Evolutionary conservation across 2,329 filamentous ascomycete genomes (phyloP), one percentile per base, ranked within the genome.

Genomic region (Tolypocladium inflatum): DNA sequence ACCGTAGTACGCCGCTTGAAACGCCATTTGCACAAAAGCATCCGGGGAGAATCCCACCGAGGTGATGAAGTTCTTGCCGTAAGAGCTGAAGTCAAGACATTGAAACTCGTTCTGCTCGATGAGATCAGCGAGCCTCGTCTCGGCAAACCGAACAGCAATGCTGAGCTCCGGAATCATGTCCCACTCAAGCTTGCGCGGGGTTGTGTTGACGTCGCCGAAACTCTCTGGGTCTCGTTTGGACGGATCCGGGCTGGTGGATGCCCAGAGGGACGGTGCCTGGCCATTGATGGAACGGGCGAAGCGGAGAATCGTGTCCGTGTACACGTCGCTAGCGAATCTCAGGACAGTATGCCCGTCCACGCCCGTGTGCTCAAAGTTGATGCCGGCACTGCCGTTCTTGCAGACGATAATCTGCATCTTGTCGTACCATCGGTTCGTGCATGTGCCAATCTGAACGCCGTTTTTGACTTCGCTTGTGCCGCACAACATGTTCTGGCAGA

Each of bases 401-500:
- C 94, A 97, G 55, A 99, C 94, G 57, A 99, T 97, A 62, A 99
- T 97, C 70, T 99, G 94, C 54, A 99, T 80, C 77, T 99, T 99
- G 76, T 99, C 94, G 69, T 99, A 99, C 94, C 94, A 99, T 61
- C 94, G 82, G 73, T 99, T 99, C 17, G 93, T 97, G 75, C 94
- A 99, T 2, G 94, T 97, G 37, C 94, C 94, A 51, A 97, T 91
- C 74, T 99, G 94, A 2, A 99, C 90, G 5, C 94, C 94, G 69
- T 88, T 89, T 67, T 96, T 89, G 15, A 97, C 87, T 68, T 94
- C 87, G 65, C 88, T 96, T 0, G 91, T 96, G 51, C 94, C 94
- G 68, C 94, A 97, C 15, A 99, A 88, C 93, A 99, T 97, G 72
- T 97, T 99, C 70, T 91, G 91, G 72, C 92, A 97, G n/a, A 97